A percentile compares a stretch with the other conserved stretches of the same genome.
Evolutionary conservation across 163 green algal genomes (phyloP).

Genomic region (Picocystis sp.): DNA sequence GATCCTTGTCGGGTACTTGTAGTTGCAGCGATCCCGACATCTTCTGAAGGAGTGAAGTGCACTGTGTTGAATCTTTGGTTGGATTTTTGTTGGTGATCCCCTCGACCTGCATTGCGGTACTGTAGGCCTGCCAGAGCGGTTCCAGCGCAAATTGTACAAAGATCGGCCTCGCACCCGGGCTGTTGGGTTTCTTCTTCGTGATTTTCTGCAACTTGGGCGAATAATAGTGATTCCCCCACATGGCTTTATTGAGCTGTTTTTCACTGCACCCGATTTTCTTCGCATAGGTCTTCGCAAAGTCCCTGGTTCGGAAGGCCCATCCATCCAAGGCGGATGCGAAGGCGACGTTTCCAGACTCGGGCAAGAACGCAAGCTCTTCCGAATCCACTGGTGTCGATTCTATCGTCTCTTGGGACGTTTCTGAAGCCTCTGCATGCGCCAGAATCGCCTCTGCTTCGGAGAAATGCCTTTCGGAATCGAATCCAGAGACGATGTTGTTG

Average conservation of each 20-base stretch:
- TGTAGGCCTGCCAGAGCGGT: slow-evolving; percentile 75
- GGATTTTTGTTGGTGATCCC: slow-evolving; percentile 10
- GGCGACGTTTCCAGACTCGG: slow-evolving; percentile 73
- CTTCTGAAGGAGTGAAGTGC: slow-evolving; percentile 24
- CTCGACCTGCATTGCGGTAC: slow-evolving; percentile 21
- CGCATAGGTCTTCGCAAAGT: slow-evolving; percentile 81
- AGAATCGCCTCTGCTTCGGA: slow-evolving; percentile 77
- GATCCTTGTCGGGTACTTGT: slow-evolving; percentile 1
- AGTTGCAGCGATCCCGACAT: slow-evolving; percentile 40
- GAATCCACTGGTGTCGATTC: slow-evolving; percentile 4
- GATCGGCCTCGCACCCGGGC: slow-evolving; percentile 37
- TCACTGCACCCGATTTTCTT: slow-evolving; percentile 50
- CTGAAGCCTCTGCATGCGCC: slow-evolving; percentile 27
- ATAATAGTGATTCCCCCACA: slow-evolving; percentile 84
- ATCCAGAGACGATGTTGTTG: slow-evolving; percentile 82
- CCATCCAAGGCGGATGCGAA: slow-evolving; percentile 84
- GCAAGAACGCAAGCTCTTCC: slow-evolving; percentile 39
- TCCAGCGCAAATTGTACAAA: slow-evolving; percentile 90
- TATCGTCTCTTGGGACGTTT: too few relatives aligned
- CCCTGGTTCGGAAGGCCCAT: slow-evolving; percentile 73
- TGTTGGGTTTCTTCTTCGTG: slow-evolving; percentile 32
- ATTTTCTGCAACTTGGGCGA: slow-evolving; percentile 79
- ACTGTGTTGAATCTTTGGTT: background rate
- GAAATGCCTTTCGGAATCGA: slow-evolving; percentile 71
- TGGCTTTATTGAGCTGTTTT: slow-evolving; percentile 31